Evolutionary conservation across 768 basidiomycete genomes (phyloP).

Genomic region (Arthromyces matolae): DNA sequence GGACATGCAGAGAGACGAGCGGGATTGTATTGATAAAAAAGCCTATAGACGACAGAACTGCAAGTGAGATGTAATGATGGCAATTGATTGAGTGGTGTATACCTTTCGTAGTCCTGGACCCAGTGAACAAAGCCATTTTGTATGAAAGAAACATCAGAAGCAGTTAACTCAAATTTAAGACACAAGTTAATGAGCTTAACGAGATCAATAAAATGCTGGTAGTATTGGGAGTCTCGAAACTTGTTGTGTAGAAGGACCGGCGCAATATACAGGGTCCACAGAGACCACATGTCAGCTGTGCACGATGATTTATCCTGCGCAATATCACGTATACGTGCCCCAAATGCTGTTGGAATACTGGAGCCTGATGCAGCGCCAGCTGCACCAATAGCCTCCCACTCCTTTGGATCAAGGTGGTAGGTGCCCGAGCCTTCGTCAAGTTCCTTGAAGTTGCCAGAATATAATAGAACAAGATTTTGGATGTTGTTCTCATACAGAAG

Average conservation of each 20-base stretch:
- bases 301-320: conserved; percentile 19
- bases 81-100: background rate
- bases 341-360: conserved; percentile 26
- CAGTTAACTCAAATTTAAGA: conserved; percentile 26
- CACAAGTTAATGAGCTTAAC: conserved; percentile 29
- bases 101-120: conserved; percentile 27
- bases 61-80: conserved; percentile 1
- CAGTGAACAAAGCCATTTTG: conserved; percentile 23
- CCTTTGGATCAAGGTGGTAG: conserved; percentile 17
- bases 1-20: conserved; percentile 23
- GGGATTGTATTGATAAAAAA: conserved; percentile 27
- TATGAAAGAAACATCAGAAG: conserved; percentile 17
- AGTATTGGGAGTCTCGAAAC: conserved; percentile 28
- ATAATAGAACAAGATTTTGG: conserved; percentile 33
- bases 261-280: conserved; percentile 22
- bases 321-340: conserved; percentile 24
- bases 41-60: background rate
- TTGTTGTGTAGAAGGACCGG: conserved; percentile 15
- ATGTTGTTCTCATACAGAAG: conserved; percentile 37
- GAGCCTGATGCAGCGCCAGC: conserved; percentile 25
- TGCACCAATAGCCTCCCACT: conserved; percentile 35
- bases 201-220: conserved; percentile 32
- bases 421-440: conserved; percentile 25
- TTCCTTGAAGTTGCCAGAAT: conserved; percentile 38
- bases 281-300: conserved; percentile 19